Evolutionary conservation across 2,329 filamentous ascomycete species (phyloP).

Genomic region (Alternaria alternata): DNA sequence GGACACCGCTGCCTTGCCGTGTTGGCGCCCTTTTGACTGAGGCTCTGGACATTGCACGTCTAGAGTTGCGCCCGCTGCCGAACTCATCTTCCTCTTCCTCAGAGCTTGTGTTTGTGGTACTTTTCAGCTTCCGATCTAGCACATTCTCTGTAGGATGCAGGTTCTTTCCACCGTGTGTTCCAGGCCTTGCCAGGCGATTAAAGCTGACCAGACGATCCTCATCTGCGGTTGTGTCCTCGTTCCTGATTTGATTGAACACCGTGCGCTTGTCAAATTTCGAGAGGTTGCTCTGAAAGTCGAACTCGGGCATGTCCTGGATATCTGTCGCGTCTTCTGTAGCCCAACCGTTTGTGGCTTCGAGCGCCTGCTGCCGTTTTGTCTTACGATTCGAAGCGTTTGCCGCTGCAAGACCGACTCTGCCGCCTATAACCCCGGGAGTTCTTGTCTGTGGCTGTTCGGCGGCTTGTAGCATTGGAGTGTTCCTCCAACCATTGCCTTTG

Average conservation of each 20-base stretch:
- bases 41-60: constrained; percentile 51
- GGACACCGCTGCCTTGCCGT: constrained; percentile 52
- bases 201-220: constrained; percentile 89
- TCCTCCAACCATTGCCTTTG: constrained; percentile 71
- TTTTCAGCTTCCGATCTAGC: constrained; percentile 65
- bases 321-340: constrained; percentile 96
- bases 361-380: constrained; percentile 58
- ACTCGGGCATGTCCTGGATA: constrained; percentile 90
- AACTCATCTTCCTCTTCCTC: constrained; percentile 52
- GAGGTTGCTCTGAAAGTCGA: constrained; percentile 88
- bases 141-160: constrained; percentile 92
- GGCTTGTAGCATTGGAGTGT: constrained; percentile 72
- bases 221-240: constrained; percentile 87
- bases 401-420: constrained; percentile 48
- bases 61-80: constrained; percentile 49
- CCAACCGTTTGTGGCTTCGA: constrained; percentile 79
- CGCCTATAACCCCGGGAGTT: constrained; percentile 51
- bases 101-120: constrained; percentile 43
- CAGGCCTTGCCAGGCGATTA: constrained; percentile 69
- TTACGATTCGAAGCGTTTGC: constrained; percentile 51
- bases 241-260: constrained; percentile 90
- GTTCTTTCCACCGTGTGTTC: constrained; percentile 78
- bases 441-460: constrained; percentile 51
- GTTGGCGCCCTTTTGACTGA: constrained; percentile 50
- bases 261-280: constrained; percentile 94